Base-by-base conservation (phyloP, 495 filamentous ascomycete species). In the Choiromyces venosus region DNA sequence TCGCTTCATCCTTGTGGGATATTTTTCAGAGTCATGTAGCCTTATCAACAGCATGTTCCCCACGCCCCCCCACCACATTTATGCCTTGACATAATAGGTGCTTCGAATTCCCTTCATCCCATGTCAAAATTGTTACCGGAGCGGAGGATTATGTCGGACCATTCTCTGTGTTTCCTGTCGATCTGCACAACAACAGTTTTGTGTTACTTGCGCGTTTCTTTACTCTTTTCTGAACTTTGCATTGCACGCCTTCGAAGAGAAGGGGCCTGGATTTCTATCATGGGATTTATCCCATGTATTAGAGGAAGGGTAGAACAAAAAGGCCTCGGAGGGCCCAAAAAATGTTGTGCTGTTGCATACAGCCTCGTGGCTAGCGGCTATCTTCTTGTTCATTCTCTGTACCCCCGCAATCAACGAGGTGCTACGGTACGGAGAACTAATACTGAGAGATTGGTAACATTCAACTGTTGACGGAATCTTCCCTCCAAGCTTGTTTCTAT, bases 351-450 rank as follows among this genome's bases (percentile, higher is more conserved):
- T 77, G 38, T 72, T 75, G 68, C 69, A 75, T 76, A 66, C 52
- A 71, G 65, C 42, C 46, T 71, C 73, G 73, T 76, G 65, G 74
- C 36, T 71, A 37, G 72, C 73, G 73, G 46, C n/a, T 71, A 68
- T 71, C 68, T 72, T 42, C 67, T 73, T 42, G 33, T 75, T 29
- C 25, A 29, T 46, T 35, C 19, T n/a, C 37, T 75, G 66, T 74
- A 33, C 29, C 69, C 46, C 46, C 39, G 68, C 73, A 68, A 38
- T 38, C 67, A 37, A 40, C 37, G 37, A 40, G 74, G 66, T 72
- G 61, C 40, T 72, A 67, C 65, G 35, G 64, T 36, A 46, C 44
- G 46, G 40, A 37, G 37, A 61, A 18, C 52, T 9, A 56, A 21
- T 56, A 12, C 7, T 56, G n/a, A 56, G 46, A n/a, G 46, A 56